These are phyloP conservation scores for Amanita thiersii DNA, from an alignment of 768 basidiomycete genomes.

Conservation along the genomic window DNA sequence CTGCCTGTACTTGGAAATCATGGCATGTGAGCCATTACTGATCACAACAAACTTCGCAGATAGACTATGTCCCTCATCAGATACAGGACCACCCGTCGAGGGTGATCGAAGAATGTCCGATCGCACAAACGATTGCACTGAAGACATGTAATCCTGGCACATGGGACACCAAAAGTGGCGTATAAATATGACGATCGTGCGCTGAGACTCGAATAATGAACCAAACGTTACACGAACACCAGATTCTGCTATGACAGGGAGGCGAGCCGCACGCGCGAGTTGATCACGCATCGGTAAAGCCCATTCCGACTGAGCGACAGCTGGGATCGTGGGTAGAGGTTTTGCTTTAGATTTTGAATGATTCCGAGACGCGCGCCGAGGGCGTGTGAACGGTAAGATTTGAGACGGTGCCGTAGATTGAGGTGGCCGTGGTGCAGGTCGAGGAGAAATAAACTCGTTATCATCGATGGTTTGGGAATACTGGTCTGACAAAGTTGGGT, in stretches of 20 bases:
- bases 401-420: not conserved
- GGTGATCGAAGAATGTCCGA: constrained; percentile 28
- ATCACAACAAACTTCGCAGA: constrained; percentile 49
- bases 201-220: constrained; percentile 44
- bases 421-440: constrained; percentile 18
- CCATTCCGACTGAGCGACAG: constrained; percentile 23
- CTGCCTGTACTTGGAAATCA: constrained; percentile 73
- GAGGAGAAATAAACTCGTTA: constrained; percentile 15
- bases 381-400: not conserved
- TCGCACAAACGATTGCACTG: constrained; percentile 37
- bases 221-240: constrained; percentile 65
- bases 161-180: constrained; percentile 85
- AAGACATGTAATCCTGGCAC: constrained; percentile 84
- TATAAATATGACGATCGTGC: constrained; percentile 76
- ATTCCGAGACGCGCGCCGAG: not conserved
- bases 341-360: not conserved
- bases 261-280: constrained; percentile 50
- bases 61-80: constrained; percentile 8
- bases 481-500: constrained; percentile 13
- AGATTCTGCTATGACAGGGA: constrained; percentile 58
- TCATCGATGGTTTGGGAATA: constrained; percentile 20
- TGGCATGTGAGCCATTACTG: constrained; percentile 67
- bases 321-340: constrained; percentile 1
- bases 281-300: constrained; percentile 45
- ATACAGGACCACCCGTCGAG: constrained; percentile 11